Evolutionary conservation across 2,329 filamentous ascomycete genomes (phyloP).

Genomic region (Ceratocystis albifundus): DNA sequence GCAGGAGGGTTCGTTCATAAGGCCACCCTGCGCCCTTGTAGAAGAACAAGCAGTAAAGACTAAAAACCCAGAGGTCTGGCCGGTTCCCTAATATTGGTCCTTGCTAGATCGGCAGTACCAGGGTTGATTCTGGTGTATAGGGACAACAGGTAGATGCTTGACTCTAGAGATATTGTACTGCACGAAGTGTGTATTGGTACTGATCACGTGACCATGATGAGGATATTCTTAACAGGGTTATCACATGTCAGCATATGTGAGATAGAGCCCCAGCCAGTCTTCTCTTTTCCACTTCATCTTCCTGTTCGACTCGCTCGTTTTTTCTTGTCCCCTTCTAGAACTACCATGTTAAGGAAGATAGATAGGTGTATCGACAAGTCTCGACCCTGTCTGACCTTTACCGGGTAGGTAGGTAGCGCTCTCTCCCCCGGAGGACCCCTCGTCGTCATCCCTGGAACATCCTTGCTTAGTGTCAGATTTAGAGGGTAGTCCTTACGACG

Average conservation of each 20-base stretch:
- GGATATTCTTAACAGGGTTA: neutral
- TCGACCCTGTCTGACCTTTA: no score
- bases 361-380: no score
- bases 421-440: no score
- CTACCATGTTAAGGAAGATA: no score
- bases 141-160: neutral
- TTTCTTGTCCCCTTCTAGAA: no score
- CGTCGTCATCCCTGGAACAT: no score
- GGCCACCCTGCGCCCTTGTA: neutral
- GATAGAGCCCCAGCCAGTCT: neutral
- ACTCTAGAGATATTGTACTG: neutral
- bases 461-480: no score
- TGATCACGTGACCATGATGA: neutral
- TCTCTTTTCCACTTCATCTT: neutral
- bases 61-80: neutral
- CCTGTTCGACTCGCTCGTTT: no score
- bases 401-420: no score
- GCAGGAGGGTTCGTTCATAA: neutral
- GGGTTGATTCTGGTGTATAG: slow-evolving; percentile 1
- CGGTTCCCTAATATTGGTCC: neutral
- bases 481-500: no score
- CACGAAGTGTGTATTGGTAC: neutral
- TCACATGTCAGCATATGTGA: neutral
- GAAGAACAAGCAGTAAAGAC: neutral
- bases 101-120: neutral